These are phyloP conservation scores for Kondoa subrosea DNA, from an alignment of 768 basidiomycete genomes.

Conservation along the genomic window DNA sequence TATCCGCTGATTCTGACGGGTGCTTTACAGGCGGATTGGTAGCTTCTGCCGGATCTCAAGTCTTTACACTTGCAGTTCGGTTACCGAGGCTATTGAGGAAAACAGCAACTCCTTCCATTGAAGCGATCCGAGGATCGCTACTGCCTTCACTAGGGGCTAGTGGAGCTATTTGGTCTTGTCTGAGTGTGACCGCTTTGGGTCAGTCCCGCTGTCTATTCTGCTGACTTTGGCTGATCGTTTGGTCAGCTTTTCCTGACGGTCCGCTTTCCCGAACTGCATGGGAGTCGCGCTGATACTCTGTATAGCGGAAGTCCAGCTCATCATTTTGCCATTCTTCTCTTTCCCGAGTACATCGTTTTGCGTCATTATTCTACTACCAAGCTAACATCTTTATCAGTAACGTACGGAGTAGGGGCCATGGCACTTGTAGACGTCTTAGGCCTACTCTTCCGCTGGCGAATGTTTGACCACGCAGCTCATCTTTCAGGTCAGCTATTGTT, in stretches of 20 bases:
- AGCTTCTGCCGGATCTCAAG: constrained; percentile 16
- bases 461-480: constrained; percentile 24
- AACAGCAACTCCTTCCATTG: neutral
- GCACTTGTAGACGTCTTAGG: constrained; percentile 19
- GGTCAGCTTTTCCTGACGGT: neutral
- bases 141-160: neutral
- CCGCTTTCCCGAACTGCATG: neutral
- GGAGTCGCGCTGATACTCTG: neutral
- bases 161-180: constrained; percentile 20
- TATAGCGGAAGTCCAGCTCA: constrained; percentile 19
- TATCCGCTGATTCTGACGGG: neutral
- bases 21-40: constrained; percentile 16
- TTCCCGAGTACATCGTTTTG: constrained; percentile 17
- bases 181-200: constrained; percentile 20
- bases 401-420: neutral
- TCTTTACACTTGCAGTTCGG: constrained; percentile 15
- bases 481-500: constrained; percentile 12
- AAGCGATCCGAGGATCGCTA: neutral
- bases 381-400: neutral
- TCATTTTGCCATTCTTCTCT: constrained; percentile 23
- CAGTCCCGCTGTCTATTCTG: constrained; percentile 11
- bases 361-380: neutral
- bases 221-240: neutral
- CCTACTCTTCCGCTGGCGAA: constrained; percentile 17
- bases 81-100: constrained; percentile 9